A percentile compares a stretch with the other conserved stretches of the same genome.
phyloP scores from a whole-genome alignment of 305 asterid species.

The Fraxinus baroniana region DNA sequence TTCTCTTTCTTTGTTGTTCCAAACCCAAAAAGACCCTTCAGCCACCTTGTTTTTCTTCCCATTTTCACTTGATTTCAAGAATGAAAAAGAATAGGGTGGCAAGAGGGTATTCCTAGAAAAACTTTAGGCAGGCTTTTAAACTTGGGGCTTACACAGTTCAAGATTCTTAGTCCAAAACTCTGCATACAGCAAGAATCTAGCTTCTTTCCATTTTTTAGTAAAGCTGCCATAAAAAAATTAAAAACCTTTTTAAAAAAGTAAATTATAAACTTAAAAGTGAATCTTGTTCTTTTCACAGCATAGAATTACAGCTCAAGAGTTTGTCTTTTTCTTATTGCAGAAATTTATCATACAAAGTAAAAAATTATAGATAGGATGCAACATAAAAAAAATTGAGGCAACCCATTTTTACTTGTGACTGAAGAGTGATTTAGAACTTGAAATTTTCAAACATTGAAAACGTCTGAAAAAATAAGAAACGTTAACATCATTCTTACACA shows the following conservation, averaged over 20 bases:
- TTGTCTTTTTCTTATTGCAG: neutral
- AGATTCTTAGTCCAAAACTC: slow-evolving; percentile 6
- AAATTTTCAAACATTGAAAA: neutral
- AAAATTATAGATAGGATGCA: slow-evolving; percentile 15
- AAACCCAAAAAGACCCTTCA: slow-evolving; percentile 66
- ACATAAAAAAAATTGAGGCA: slow-evolving; percentile 15
- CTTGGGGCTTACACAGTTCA: neutral
- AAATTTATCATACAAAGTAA: slow-evolving; percentile 12
- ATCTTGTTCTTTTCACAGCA: slow-evolving; percentile 18
- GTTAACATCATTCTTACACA: neutral
- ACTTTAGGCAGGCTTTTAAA: neutral
- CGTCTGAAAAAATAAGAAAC: neutral
- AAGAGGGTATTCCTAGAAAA: neutral
- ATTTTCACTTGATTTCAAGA: slow-evolving; percentile 24
- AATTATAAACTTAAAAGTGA: slow-evolving; percentile 23
- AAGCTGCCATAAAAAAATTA: slow-evolving; percentile 17
- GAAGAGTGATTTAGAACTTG: neutral
- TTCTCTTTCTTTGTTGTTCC: slow-evolving; percentile 45
- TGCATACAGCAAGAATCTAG: slow-evolving; percentile 27
- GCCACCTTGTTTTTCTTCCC: slow-evolving; percentile 73
- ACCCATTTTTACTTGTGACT: neutral
- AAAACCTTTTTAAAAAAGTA: neutral
- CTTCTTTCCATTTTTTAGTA: slow-evolving; percentile 23
- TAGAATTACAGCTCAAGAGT: slow-evolving; percentile 21
- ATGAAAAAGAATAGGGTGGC: neutral